phyloP scores from a whole-genome alignment of 2,329 filamentous ascomycete genomes.

The Colletotrichum truncatum region DNA sequence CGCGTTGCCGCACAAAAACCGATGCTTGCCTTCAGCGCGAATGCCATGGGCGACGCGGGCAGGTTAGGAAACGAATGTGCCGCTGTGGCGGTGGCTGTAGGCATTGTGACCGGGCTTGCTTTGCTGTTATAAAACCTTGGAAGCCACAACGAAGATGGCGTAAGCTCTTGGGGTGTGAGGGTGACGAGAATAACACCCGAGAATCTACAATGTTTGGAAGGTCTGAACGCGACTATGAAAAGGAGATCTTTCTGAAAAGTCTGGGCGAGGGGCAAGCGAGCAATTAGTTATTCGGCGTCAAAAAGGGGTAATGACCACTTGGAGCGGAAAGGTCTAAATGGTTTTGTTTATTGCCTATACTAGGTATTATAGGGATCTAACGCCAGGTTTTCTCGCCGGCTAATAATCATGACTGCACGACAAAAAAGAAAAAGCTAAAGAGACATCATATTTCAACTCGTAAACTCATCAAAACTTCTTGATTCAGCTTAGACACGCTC shows the following conservation, averaged over 20 bases:
- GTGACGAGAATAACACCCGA: background rate
- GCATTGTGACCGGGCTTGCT: conserved; percentile 10
- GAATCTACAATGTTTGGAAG: no score
- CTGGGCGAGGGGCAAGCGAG: background rate
- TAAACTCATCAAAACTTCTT: background rate
- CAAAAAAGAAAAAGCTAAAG: background rate
- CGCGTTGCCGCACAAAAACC: conserved; percentile 44
- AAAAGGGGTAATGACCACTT: background rate
- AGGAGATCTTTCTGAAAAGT: no score
- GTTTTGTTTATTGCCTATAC: background rate
- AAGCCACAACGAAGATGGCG: no score
- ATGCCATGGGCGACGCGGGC: conserved; percentile 6
- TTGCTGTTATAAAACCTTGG: conserved; percentile 13
- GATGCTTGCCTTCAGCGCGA: conserved; percentile 3
- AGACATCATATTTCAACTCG: background rate
- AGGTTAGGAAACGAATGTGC: background rate
- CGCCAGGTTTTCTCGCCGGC: background rate
- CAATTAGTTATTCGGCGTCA: background rate
- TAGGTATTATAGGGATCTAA: background rate
- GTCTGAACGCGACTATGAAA: no score
- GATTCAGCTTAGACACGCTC: background rate
- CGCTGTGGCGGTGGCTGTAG: background rate
- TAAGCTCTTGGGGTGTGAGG: background rate
- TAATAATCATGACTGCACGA: background rate
- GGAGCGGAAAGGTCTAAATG: background rate